These are phyloP conservation scores for Escallonia herrerae DNA, from an alignment of 129 eudicot genomes.

Conservation along the genomic window DNA sequence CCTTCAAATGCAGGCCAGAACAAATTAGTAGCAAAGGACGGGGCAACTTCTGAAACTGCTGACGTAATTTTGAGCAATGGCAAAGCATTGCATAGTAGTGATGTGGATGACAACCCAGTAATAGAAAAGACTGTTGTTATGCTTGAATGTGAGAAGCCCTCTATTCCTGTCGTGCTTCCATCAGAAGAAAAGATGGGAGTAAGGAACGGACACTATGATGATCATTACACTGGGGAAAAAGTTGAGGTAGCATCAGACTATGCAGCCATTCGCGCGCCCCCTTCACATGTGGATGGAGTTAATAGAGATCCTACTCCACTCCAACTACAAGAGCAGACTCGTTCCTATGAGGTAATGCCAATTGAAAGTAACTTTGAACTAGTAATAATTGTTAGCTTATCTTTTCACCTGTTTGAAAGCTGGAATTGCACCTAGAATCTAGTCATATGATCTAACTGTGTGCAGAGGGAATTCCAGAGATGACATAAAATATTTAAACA, in stretches of 20 bases:
- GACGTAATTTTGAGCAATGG: slow-evolving; percentile 18
- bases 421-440: neutral
- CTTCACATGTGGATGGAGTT: slow-evolving; percentile 38
- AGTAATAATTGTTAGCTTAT: neutral
- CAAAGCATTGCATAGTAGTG: slow-evolving; percentile 15
- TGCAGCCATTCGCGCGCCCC: slow-evolving; percentile 24
- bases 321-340: slow-evolving; percentile 25
- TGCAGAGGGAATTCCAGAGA: slow-evolving; percentile 7
- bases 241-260: slow-evolving; percentile 17
- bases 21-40: slow-evolving; percentile 24
- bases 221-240: slow-evolving; percentile 22
- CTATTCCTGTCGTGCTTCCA: slow-evolving; percentile 19
- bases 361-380: neutral
- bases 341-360: slow-evolving; percentile 41
- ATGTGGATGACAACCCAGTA: slow-evolving; percentile 50
- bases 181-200: slow-evolving; percentile 20
- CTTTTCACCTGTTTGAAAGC: neutral
- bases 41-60: slow-evolving; percentile 14
- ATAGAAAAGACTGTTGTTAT: slow-evolving; percentile 78
- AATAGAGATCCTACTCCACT: slow-evolving; percentile 29
- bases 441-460: slow-evolving; percentile 5
- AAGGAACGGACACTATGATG: slow-evolving; percentile 10
- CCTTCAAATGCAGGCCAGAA: slow-evolving; percentile 29
- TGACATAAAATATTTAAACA: neutral
- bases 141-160: slow-evolving; percentile 63